Evolutionary conservation across 805 yeast species (phyloP), one percentile per base, ranked within the genome.

Genomic region (Myxozyma melibiosi): DNA sequence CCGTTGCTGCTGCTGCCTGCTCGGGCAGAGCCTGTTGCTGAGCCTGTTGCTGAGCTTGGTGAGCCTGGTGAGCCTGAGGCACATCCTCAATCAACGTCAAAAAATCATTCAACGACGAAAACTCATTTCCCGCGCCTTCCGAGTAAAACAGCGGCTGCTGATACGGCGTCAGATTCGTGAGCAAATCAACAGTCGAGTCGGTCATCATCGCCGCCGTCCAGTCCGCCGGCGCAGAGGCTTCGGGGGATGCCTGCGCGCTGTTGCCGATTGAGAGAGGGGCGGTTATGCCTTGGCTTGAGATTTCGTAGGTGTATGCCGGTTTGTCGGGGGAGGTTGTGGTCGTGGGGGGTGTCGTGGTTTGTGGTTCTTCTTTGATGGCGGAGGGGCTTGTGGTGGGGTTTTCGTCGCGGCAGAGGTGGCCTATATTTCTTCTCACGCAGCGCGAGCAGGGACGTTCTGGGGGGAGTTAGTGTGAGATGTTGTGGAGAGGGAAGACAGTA

Each of bases 61-160:
- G 27, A 20, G 14, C 8, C 3, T 25, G 9, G 3, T 25, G 11
- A 3, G 42, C 34, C n/a, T n/a, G n/a, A 6, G 46, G 46, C 8
- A 25, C 28, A 14, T 90, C 96, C 66, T 91, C 97, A 43, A 91
- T 81, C 88, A 91, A 88, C 1, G 91, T 84, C 51, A 91, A 74
- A 66, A 91, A 91, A 68, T 91, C 97, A 58, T 89, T 90, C 63
- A 91, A 76, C 0, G 96, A 90, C 60, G 90, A 84, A 68, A 91
- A 90, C 73, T 91, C 97, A 20, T 94, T 85, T 1, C 96, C 96
- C 4, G 57, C 64, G 0, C 90, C 95, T 67, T 90, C 96, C 0
- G 96, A 87, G 62, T 83, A 86, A 73, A 90, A 90, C 55, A 86
- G 81, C 0, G 96, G 94, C 60, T 74, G 53, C 75, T 66, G 66